Base-by-base conservation (phyloP, 2,329 filamentous ascomycete genomes). In the Penicillium sp. region DNA sequence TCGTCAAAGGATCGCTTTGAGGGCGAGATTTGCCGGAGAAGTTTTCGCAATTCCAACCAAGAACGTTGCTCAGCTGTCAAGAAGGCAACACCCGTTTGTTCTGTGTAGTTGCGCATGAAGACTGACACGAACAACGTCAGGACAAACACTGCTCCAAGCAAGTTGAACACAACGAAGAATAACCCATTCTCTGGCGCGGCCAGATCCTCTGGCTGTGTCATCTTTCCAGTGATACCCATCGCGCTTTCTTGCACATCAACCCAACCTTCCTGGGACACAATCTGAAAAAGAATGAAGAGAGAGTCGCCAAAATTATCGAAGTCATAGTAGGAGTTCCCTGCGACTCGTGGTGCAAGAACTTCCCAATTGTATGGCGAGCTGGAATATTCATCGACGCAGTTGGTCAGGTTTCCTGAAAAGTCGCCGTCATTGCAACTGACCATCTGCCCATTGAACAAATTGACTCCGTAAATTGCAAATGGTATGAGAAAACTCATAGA, bases 41-140 rank as follows among this genome's bases (percentile, higher is more conserved):
- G 79, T 74, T 99, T 99, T 53, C 94, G 84, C 62, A 99, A 75
- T 72, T 99, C 94, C 13, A 99, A 83, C 94, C 94, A 99, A 0
- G 93, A 96, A 63, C 94, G 87, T 71, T 99, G 94, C 66, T 99
- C 94, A 0, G 92, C 88, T 1, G 94, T 99, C 65, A 99, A 78
- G 70, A 93, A 99, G 2, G 94, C 94, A 40, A 99, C 94, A 1
- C 94, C 94, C 0, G 94, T 99, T 74, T 97, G 92, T 74, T 99
- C 94, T 0, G 94, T 99, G 74, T 99, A 99, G 72, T 97, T 99
- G 57, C 94, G 90, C 94, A 99, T 99, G 73, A 99, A 99, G 57
- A 99, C 94, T 53, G 94, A 97, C 44, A 99, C 95, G 73, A 99
- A 99, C 68, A 99, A 79, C 1, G 94, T 99, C 68, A 99, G 81